Base-by-base conservation (phyloP, 768 basidiomycete genomes). In the Tylopilus felleus region DNA sequence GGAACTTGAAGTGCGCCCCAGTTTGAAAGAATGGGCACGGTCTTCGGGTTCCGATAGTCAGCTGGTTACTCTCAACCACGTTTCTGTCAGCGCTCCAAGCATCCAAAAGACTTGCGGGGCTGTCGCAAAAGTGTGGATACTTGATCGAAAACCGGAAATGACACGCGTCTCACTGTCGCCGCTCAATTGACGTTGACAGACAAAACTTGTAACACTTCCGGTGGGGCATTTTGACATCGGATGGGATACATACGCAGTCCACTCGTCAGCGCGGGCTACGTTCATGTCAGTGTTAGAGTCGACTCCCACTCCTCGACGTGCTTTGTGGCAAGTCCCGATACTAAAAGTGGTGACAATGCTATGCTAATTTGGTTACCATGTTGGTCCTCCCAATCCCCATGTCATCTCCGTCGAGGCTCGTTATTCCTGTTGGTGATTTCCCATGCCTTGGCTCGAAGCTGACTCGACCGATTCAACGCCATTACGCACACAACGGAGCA, bases 11-110 rank as follows among this genome's bases (percentile, higher is more conserved):
- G 38, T 1, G 3, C 8, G 38, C n/a, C n/a, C n/a, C n/a, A n/a
- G n/a, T n/a, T 19, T 39, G n/a, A 16, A 44, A 12, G 19, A 44
- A n/a, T n/a, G 9, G 4, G 17, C 22, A 31, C 36, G 27, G 2
- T 31, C 21, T 4, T 21, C 49, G 45, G 29, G 45, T 44, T 38
- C 33, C 42, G 36, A 33, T 19, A n/a, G 44, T 56, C 53, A 61
- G 38, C 40, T 3, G 53, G 29, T 21, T 6, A 33, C 31, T 6
- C 17, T 33, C 13, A 14, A 14, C 33, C 12, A 33, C 33, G 1
- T 36, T 47, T 41, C 39, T 27, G 5, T 13, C 14, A 43, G 27
- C 23, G 19, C 45, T 8, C 21, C 22, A 28, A 35, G 49, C 13
- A 14, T 14, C n/a, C n/a, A n/a, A n/a, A 33, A 16, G 2, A 23